Evolutionary conservation across 1,139 yeast species (phyloP), one percentile per base, ranked within the genome.

Genomic region (Hyphopichia wangnamkhiaoensis): DNA sequence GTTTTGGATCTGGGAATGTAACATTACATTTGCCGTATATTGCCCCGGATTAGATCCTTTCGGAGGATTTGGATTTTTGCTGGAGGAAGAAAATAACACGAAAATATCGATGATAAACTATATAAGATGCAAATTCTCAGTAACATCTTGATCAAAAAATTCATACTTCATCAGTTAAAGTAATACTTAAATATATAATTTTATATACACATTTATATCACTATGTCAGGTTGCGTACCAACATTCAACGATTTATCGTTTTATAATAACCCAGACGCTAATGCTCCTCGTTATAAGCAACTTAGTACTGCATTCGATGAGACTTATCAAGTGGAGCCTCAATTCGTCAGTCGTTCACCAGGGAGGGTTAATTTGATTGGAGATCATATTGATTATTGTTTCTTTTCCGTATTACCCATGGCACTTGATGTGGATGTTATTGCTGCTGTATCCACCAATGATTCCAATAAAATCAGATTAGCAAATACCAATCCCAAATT

Each of bases 331-430:
- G 53, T 48, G 17, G 50, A 50, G 9, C 74, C 79, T 5, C 63
- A 63, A 21, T 77, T 80, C 50, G 58, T 77, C 34, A 66, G 82
- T 31, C 70, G 90, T 42, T 76, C 87, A 14, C 91, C 91, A 3
- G 91, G 91, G 30, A 66, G 91, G 52, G 91, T 84, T 43, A 84
- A 84, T 57, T 64, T 84, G 46, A 81, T 84, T 45, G 91, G 91
- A 30, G 91, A 84, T 48, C 91, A 84, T 55, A 79, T 84, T 41
- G 91, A 84, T 62, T 84, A 83, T 56, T 77, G 80, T 45, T 74
- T 75, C 54, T 84, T 80, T 54, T 74, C 87, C 3, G 86, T 81
- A 13, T 68, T 84, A 50, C 91, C 91, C n/a, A 78, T 84, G 83
- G 89, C 91, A 7, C 79, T 83, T 35, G 84, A 80, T 40, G 74